phyloP scores from a whole-genome alignment of 331 rosid species.

The Pyracantha coccinea region DNA sequence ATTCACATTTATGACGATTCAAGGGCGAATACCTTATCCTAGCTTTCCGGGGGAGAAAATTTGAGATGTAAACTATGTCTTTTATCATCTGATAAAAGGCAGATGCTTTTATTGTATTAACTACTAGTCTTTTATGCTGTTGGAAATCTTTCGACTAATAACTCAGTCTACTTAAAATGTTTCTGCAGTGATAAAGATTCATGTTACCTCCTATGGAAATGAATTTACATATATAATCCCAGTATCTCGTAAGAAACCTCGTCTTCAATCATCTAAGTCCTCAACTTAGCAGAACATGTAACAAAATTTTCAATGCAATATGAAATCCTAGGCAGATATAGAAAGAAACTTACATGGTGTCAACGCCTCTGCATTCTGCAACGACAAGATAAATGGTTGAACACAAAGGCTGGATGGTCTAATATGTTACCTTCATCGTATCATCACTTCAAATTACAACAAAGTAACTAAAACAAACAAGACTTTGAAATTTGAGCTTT shows the following conservation, averaged over 20 bases:
- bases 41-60: background rate
- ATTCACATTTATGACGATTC: conserved; percentile 10
- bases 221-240: background rate
- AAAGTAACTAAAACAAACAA: background rate
- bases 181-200: background rate
- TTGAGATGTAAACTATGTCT: background rate
- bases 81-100: conserved; percentile 8
- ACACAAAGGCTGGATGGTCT: background rate
- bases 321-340: background rate
- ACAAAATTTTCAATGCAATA: background rate
- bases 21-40: conserved; percentile 4
- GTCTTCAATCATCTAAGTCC: background rate
- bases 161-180: background rate
- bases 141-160: background rate
- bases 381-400: background rate
- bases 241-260: background rate
- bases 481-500: background rate
- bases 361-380: background rate
- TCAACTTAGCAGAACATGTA: background rate
- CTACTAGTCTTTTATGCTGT: background rate
- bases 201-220: background rate
- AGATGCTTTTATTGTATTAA: background rate
- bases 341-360: background rate
- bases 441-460: conserved; percentile 11
- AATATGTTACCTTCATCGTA: background rate